Conservation (phyloP, 1,139 yeast species). For the Candida buenavistaensis region DNA sequence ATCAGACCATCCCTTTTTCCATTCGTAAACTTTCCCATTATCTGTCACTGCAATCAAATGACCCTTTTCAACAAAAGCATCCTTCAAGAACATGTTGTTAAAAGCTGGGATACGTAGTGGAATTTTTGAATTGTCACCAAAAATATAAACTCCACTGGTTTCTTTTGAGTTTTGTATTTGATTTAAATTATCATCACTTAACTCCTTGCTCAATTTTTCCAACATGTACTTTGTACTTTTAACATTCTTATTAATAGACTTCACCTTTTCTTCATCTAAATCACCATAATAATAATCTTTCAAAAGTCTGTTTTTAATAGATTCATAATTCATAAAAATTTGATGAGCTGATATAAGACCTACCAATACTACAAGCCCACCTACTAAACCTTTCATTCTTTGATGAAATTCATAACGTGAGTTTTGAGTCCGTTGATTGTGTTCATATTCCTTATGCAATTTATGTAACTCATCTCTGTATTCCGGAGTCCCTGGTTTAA, state of each 20-base stretch:
- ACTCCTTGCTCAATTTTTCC: slow-evolving; percentile 28
- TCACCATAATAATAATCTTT: slow-evolving; percentile 31
- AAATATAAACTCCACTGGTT: slow-evolving; percentile 38
- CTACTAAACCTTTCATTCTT: slow-evolving; percentile 34
- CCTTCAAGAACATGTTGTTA: slow-evolving; percentile 59
- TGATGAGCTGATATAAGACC: slow-evolving; percentile 40
- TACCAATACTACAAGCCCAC: slow-evolving; percentile 33
- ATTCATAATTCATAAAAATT: slow-evolving; percentile 42
- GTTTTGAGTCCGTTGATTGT: slow-evolving; percentile 22
- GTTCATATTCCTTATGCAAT: slow-evolving; percentile 30
- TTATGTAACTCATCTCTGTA: slow-evolving; percentile 33
- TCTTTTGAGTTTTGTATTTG: slow-evolving; percentile 26
- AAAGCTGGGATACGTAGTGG: slow-evolving; percentile 67
- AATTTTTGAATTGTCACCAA: slow-evolving; percentile 41
- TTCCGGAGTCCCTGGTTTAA: slow-evolving; percentile 38
- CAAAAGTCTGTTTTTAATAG: slow-evolving; percentile 22
- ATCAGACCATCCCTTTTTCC: slow-evolving; percentile 44
- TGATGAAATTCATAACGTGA: slow-evolving; percentile 31
- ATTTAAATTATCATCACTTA: slow-evolving; percentile 27
- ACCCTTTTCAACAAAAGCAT: slow-evolving; percentile 52
- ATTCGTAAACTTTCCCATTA: slow-evolving; percentile 74
- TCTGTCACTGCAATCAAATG: slow-evolving; percentile 62
- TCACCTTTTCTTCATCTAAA: slow-evolving; percentile 24
- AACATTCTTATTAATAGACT: slow-evolving; percentile 29
- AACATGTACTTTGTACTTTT: slow-evolving; percentile 25